These are phyloP conservation scores for Abelmoschus esculentus DNA, from an alignment of 345 rosid genomes.

Conservation along the genomic window DNA sequence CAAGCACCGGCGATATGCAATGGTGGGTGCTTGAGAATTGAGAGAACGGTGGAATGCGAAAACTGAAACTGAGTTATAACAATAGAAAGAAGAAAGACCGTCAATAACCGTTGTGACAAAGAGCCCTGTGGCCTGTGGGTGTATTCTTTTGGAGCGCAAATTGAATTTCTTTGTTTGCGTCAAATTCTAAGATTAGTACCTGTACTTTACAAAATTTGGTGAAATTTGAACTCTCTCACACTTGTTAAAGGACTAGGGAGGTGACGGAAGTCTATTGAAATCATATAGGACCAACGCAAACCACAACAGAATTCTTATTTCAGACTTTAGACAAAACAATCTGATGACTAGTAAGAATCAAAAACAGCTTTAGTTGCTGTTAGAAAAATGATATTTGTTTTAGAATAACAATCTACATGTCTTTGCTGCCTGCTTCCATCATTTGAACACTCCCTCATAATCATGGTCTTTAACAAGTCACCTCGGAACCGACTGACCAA, in stretches of 20 bases:
- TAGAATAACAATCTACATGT: constrained; percentile 8
- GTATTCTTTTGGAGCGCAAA: too few relatives aligned
- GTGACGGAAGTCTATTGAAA: background rate
- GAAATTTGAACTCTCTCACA: too few relatives aligned
- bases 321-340: background rate
- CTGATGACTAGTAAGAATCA: background rate
- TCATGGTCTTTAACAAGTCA: constrained; percentile 35
- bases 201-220: too few relatives aligned
- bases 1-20: constrained; percentile 4
- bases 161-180: too few relatives aligned
- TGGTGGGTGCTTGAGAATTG: constrained; percentile 23
- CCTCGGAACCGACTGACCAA: constrained; percentile 89
- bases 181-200: too few relatives aligned
- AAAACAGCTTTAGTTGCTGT: background rate
- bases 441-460: constrained; percentile 17
- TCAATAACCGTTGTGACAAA: constrained; percentile 26
- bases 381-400: constrained; percentile 4
- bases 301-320: background rate
- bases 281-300: background rate
- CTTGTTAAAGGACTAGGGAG: too few relatives aligned
- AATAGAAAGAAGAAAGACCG: constrained; percentile 16
- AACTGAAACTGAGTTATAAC: background rate
- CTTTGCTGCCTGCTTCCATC: constrained; percentile 26
- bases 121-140: too few relatives aligned
- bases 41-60: background rate